These are phyloP conservation scores for Drechmeria coniospora DNA, from an alignment of 2,329 filamentous ascomycete genomes.

Conservation along the genomic window DNA sequence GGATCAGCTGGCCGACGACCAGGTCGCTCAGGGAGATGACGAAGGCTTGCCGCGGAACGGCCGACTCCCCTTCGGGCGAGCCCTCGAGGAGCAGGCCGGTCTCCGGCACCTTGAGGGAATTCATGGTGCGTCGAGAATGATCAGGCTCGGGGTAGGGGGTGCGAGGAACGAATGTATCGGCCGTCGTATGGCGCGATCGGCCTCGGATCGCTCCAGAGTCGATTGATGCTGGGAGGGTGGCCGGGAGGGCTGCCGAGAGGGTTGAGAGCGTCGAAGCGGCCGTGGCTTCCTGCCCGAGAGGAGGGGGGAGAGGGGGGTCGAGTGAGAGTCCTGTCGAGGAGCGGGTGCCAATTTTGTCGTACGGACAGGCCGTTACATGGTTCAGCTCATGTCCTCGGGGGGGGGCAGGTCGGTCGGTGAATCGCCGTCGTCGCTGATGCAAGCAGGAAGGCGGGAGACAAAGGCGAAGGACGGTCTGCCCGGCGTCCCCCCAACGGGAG, in stretches of 20 bases:
- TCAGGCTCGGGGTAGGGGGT: neutral
- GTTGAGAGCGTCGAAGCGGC: neutral
- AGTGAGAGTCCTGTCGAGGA: neutral
- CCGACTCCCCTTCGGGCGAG: conserved; percentile 25
- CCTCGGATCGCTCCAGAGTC: too few relatives aligned
- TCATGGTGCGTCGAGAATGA: conserved; percentile 21
- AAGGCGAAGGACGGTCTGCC: conserved; percentile 8
- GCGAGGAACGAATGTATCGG: conserved; percentile 7
- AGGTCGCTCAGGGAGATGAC: conserved; percentile 40
- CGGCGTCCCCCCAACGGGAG: conserved; percentile 8
- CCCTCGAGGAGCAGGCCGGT: conserved; percentile 41
- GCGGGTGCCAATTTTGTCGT: conserved; percentile 1
- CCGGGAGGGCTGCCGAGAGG: neutral
- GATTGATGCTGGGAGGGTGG: neutral
- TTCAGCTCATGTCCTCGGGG: conserved; percentile 3
- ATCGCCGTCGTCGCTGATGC: neutral
- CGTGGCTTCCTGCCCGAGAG: too few relatives aligned
- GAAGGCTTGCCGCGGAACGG: conserved; percentile 39
- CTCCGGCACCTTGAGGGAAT: conserved; percentile 40
- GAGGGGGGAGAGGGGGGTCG: neutral
- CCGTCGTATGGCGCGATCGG: too few relatives aligned
- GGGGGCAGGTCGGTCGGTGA: conserved; percentile 1
- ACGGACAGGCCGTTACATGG: conserved; percentile 6
- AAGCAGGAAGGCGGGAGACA: conserved; percentile 2
- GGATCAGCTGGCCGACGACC: conserved; percentile 47